These are phyloP conservation scores for Blastocystis sp. DNA, from an alignment of 352 stramenopile genomes.

Conservation along the genomic window DNA sequence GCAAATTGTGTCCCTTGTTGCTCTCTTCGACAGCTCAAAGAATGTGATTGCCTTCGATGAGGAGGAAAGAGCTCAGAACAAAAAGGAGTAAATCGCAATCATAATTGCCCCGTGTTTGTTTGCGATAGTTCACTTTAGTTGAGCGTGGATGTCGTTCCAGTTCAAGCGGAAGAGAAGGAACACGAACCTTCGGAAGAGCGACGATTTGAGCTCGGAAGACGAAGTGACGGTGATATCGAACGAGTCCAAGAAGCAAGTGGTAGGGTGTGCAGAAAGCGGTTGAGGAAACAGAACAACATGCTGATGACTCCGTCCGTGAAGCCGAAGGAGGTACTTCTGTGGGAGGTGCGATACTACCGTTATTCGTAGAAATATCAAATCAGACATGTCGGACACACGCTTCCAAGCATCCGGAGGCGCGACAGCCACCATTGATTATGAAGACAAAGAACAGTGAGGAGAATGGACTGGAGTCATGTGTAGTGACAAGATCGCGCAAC, in stretches of 20 bases:
- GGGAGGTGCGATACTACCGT: not conserved
- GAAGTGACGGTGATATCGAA: conserved; percentile 47
- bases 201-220: conserved; percentile 59
- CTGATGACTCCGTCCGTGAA: conserved; percentile 46
- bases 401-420: conserved; percentile 68
- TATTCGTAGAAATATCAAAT: conserved; percentile 59
- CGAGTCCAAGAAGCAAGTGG: conserved; percentile 44
- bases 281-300: not conserved
- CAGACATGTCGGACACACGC: conserved; percentile 42
- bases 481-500: conserved; percentile 66
- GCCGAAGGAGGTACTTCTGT: conserved; percentile 60
- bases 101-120: conserved; percentile 32
- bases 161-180: conserved; percentile 1
- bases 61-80: conserved; percentile 51
- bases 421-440: conserved; percentile 50
- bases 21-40: conserved; percentile 70
- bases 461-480: not conserved
- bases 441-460: conserved; percentile 59
- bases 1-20: conserved; percentile 69
- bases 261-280: not conserved
- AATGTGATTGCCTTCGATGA: conserved; percentile 68
- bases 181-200: conserved; percentile 43
- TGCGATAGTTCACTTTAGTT: not conserved
- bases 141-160: not conserved
- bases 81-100: not conserved